Evolutionary conservation across 73 alveolate genomes (phyloP).

Genomic region (Paramecium caudatum): DNA sequence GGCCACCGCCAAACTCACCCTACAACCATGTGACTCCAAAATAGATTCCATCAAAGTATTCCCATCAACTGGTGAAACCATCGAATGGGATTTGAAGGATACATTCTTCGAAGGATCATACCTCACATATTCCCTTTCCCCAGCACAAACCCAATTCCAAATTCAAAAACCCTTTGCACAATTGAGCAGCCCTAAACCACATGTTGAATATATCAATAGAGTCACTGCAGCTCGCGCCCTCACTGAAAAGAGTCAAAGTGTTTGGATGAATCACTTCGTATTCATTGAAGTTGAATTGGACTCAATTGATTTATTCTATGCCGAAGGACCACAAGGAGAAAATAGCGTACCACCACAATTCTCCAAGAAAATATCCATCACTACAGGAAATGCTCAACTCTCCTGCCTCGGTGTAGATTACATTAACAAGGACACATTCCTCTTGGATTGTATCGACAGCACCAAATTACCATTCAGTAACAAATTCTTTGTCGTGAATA

Average conservation of each 20-base stretch:
- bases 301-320: constrained; percentile 49
- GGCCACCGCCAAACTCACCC: neutral
- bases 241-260: constrained; percentile 31
- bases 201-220: constrained; percentile 18
- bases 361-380: neutral
- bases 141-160: neutral
- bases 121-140: neutral
- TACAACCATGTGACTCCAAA: constrained; percentile 15
- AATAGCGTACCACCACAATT: constrained; percentile 25
- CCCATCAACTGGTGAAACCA: constrained; percentile 7
- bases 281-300: constrained; percentile 47
- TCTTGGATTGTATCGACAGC: constrained; percentile 38
- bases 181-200: constrained; percentile 26
- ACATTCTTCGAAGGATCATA: constrained; percentile 45
- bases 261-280: constrained; percentile 58
- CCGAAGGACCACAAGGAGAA: constrained; percentile 32
- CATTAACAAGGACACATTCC: neutral
- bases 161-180: constrained; percentile 54
- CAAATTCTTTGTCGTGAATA: neutral
- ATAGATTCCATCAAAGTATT: neutral
- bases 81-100: constrained; percentile 57
- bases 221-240: constrained; percentile 42
- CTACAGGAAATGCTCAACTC: constrained; percentile 13
- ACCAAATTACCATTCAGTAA: constrained; percentile 16
- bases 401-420: constrained; percentile 28